Conservation (phyloP, 2,329 filamentous ascomycete genomes). For the Neoascochyta sp. region DNA sequence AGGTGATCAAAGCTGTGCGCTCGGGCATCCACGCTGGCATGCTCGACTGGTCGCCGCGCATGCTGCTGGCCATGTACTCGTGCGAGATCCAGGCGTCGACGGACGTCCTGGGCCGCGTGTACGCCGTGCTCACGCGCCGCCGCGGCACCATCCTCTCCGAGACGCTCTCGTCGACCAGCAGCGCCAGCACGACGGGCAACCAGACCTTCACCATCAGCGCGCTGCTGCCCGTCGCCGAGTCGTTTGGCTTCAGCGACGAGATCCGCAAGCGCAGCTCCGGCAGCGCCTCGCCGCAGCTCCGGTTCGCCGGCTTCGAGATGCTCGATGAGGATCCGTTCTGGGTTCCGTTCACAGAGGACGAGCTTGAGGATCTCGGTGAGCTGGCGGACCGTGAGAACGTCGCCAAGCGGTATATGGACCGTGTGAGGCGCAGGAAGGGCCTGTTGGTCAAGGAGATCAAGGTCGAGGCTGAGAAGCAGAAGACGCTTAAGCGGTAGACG, state of each 20-base stretch:
- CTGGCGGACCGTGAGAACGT: slow-evolving; percentile 92
- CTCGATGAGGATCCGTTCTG: slow-evolving; percentile 96
- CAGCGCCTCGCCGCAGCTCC: slow-evolving; percentile 84
- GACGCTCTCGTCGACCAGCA: slow-evolving; percentile 88
- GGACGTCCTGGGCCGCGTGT: slow-evolving; percentile 91
- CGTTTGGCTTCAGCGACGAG: slow-evolving; percentile 93
- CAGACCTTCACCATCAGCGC: slow-evolving; percentile 94
- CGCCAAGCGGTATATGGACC: slow-evolving; percentile 92
- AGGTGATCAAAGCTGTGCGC: slow-evolving; percentile 86
- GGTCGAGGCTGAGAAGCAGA: slow-evolving; percentile 91
- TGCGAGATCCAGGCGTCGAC: slow-evolving; percentile 96
- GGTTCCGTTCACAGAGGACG: slow-evolving; percentile 94
- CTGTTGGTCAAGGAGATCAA: slow-evolving; percentile 69
- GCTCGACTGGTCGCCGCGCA: slow-evolving; percentile 91
- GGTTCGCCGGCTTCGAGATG: slow-evolving; percentile 89
- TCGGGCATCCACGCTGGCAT: slow-evolving; percentile 81
- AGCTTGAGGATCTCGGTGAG: slow-evolving; percentile 93
- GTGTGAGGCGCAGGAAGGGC: slow-evolving; percentile 81
- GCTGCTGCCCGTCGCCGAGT: slow-evolving; percentile 85
- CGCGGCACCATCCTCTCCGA: slow-evolving; percentile 87
- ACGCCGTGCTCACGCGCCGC: slow-evolving; percentile 93
- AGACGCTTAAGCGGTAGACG: slow-evolving; percentile 66
- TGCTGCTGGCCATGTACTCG: slow-evolving; percentile 95
- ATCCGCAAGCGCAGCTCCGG: slow-evolving; percentile 92
- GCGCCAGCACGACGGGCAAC: slow-evolving; percentile 88